Percentiles rank a stretch among this genome's conserved stretches.
Evolutionary conservation across 169 alveolate genomes (phyloP).

Genomic region (Neospora caninum): DNA sequence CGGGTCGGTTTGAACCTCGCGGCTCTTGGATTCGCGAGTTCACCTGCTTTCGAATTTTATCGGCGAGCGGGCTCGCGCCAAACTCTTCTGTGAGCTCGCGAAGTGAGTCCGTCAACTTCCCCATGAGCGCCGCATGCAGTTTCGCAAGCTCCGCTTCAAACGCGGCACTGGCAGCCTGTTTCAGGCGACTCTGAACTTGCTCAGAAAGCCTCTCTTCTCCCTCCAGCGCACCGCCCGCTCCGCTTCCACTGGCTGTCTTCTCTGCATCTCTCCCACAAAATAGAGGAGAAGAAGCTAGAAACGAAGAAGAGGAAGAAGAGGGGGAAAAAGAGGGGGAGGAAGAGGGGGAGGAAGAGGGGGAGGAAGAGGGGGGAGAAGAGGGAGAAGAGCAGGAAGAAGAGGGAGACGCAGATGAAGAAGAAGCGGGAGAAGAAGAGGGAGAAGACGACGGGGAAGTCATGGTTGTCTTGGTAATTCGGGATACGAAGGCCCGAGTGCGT

Average conservation of each 20-base stretch:
- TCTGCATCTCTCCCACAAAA: neutral
- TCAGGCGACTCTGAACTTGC: neutral
- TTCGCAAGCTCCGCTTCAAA: neutral
- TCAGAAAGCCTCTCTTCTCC: neutral
- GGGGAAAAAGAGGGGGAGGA: neutral
- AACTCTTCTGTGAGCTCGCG: neutral
- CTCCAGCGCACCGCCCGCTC: neutral
- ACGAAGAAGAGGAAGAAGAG: neutral
- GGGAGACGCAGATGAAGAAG: too few relatives aligned
- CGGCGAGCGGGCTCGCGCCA: neutral
- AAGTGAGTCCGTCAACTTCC: neutral
- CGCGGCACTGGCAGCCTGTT: neutral
- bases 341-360: too few relatives aligned
- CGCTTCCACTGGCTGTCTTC: neutral
- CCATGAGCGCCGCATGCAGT: neutral
- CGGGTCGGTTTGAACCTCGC: too few relatives aligned
- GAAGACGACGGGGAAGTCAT: neutral
- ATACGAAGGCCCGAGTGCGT: too few relatives aligned
- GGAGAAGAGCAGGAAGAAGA: too few relatives aligned
- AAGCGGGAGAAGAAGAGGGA: neutral
- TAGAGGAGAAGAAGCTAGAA: too few relatives aligned
- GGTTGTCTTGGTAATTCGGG: neutral
- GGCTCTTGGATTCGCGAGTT: neutral
- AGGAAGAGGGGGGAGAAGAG: too few relatives aligned
- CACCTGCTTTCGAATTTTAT: neutral